These are phyloP conservation scores for Termitomyces eurrhizus DNA, from an alignment of 768 basidiomycete species.

Conservation along the genomic window DNA sequence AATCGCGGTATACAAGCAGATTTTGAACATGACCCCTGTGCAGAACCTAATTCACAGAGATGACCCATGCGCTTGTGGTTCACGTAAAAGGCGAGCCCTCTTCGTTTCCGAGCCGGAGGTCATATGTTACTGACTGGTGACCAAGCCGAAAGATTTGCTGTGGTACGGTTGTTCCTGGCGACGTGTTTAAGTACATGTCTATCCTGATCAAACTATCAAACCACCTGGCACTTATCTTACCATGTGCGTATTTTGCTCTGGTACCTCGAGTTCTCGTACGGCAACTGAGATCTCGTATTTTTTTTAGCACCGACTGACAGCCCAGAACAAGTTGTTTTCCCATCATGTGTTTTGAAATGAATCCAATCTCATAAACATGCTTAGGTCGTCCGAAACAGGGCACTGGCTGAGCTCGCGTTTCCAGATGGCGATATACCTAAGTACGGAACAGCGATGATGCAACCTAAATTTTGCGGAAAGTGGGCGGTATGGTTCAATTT, in stretches of 20 bases:
- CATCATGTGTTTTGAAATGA: not conserved
- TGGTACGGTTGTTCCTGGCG: conserved; percentile 47
- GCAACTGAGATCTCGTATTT: conserved; percentile 4
- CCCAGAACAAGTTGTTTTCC: conserved; percentile 52
- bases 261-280: not conserved
- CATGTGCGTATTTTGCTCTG: conserved; percentile 42
- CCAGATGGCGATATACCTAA: conserved; percentile 52
- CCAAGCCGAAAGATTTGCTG: conserved; percentile 41
- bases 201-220: conserved; percentile 87
- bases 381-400: conserved; percentile 46
- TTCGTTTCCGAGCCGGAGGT: not conserved
- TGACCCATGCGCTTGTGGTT: conserved; percentile 70
- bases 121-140: conserved; percentile 7
- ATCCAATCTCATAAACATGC: not conserved
- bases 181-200: conserved; percentile 75
- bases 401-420: conserved; percentile 60
- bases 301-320: conserved; percentile 61
- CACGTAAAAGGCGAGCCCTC: conserved; percentile 44
- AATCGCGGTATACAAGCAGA: conserved; percentile 65
- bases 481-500: conserved; percentile 57
- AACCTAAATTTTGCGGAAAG: conserved; percentile 74
- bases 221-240: conserved; percentile 83
- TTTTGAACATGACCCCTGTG: conserved; percentile 61
- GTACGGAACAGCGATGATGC: conserved; percentile 59
- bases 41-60: conserved; percentile 72